Evolutionary conservation across 2,329 filamentous ascomycete species (phyloP).

Genomic region (Diplocarpon rosae): DNA sequence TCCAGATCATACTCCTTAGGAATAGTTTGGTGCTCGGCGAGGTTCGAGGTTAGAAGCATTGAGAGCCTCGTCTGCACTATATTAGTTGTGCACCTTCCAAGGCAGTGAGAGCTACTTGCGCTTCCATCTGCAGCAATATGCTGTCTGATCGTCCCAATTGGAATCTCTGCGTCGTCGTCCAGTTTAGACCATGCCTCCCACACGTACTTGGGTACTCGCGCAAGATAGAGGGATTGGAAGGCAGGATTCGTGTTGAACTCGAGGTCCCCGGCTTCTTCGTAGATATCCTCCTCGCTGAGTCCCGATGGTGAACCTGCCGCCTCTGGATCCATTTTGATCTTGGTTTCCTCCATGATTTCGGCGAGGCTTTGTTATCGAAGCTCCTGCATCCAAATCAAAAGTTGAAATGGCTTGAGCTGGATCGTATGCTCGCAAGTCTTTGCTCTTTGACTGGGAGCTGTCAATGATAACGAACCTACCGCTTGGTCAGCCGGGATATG

Average conservation of each 20-base stretch:
- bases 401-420: background rate
- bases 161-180: slow-evolving; percentile 71
- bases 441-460: slow-evolving; percentile 6
- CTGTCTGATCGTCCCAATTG: slow-evolving; percentile 60
- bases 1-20: slow-evolving; percentile 83
- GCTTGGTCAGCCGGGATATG: background rate
- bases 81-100: slow-evolving; percentile 9
- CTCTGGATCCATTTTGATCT: slow-evolving; percentile 41
- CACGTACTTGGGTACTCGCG: slow-evolving; percentile 67
- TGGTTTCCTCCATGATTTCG: slow-evolving; percentile 23
- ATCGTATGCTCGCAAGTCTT: background rate
- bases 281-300: slow-evolving; percentile 54
- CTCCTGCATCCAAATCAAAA: slow-evolving; percentile 13
- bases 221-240: slow-evolving; percentile 50
- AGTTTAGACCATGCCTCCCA: slow-evolving; percentile 71
- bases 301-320: slow-evolving; percentile 32
- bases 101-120: slow-evolving; percentile 10
- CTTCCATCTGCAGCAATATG: slow-evolving; percentile 43
- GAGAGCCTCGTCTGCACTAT: slow-evolving; percentile 36
- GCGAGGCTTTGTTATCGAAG: slow-evolving; percentile 10
- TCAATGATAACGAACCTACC: slow-evolving; percentile 1
- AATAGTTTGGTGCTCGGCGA: slow-evolving; percentile 59
- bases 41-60: slow-evolving; percentile 57
- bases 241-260: slow-evolving; percentile 37
- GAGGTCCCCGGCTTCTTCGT: slow-evolving; percentile 55